Base-by-base conservation (phyloP, 371 early-diverging fungal genomes). In the Actinomortierella wolfii region DNA sequence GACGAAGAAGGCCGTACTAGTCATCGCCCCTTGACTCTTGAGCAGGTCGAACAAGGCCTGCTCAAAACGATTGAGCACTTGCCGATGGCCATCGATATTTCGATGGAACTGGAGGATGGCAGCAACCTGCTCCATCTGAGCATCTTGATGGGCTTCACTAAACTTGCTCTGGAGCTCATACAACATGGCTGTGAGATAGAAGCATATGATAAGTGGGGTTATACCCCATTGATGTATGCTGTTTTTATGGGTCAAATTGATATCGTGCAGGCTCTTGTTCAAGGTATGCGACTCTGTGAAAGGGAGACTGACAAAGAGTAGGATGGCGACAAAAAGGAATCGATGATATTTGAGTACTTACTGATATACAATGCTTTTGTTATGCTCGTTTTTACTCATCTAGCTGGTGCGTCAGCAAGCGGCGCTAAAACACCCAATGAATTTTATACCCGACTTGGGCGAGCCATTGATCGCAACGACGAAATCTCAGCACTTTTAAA, bases 121-220 rank as follows among this genome's bases (percentile, higher is more conserved):
- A 71, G 62, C 43, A 71, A 56, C 28, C 2, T 71, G 48, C 39
- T 65, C 21, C 71, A 71, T 47, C 56, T 71, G 40, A 54, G 61
- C 24, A 58, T 65, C 11, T 26, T 65, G 26, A 23, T 71, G 20
- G 66, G 66, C 0, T 58, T 71, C 25, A 28, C 54, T 25, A 24
- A 28, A 3, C 17, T 71, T 13, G 39, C 66, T 11, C 17, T n/a
- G 2, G 45, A 61, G 17, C 50, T 65, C 6, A 44, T 71, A 24
- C 62, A 65, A 21, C 61, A 65, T 8, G 71, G 71, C 4, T 70
- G 71, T 17, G 71, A 70, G 25, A 15, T 61, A 15, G 71, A 70
- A 29, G 58, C 51, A 0, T 45, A 49, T 45, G 71, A 70, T 43
- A 34, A 13, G 2, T 70, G 61, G 44, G 20, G 34, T 11, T 61